Evolutionary conservation across 139 green algal genomes (phyloP).

Genomic region (Chlorella sp.): DNA sequence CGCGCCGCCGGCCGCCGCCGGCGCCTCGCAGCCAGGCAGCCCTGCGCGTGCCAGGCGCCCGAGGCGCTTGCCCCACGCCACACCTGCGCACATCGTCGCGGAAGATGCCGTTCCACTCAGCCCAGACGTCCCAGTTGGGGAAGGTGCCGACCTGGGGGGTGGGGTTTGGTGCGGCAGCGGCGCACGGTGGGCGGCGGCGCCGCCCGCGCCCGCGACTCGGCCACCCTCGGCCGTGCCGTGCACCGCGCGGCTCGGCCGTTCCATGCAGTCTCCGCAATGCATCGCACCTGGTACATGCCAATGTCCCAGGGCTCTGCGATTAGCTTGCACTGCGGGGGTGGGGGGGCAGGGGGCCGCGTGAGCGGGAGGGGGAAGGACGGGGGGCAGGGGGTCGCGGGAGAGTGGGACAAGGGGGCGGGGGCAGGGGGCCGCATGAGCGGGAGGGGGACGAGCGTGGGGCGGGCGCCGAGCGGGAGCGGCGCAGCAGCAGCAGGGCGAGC

Average conservation of each 20-base stretch:
- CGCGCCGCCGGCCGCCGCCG: too few species aligned
- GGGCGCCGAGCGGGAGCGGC: background rate
- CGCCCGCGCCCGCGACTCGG: too few species aligned
- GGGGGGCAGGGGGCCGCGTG: too few species aligned
- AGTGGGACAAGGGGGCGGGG: too few species aligned
- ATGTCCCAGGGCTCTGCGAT: conserved; percentile 94
- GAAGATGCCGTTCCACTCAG: conserved; percentile 94
- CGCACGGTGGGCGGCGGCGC: too few species aligned
- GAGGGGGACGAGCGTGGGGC: too few species aligned
- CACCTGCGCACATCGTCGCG: conserved; percentile 83
- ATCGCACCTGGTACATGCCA: conserved; percentile 88
- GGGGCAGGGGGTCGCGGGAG: background rate
- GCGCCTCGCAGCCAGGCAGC: too few species aligned
- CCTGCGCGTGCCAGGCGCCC: too few species aligned
- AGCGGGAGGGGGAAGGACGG: background rate
- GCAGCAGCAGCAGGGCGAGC: background rate
- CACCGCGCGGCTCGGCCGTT: too few species aligned
- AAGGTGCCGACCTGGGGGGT: conserved; percentile 80
- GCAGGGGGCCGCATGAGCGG: too few species aligned
- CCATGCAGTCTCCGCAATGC: background rate
- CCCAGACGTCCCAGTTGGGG: conserved; percentile 93
- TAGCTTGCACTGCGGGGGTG: conserved; percentile 68
- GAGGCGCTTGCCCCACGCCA: too few species aligned
- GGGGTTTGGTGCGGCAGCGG: background rate
- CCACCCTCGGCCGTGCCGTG: too few species aligned